Evolutionary conservation across 495 filamentous ascomycete genomes (phyloP), one percentile per base, ranked within the genome.

Genomic region (Parmelia sp.): DNA sequence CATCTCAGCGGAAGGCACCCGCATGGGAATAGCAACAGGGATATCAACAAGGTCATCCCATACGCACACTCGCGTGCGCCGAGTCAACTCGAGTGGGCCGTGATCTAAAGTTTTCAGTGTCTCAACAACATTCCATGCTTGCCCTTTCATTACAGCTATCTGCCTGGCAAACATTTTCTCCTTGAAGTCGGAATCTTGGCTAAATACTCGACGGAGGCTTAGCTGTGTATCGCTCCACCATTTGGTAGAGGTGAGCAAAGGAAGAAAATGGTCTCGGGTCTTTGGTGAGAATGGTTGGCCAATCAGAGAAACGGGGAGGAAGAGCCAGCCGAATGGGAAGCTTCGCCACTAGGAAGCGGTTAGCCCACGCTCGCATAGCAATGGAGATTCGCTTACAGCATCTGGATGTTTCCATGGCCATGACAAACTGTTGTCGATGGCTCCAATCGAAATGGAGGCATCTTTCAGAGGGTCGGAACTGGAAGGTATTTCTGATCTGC

Each of bases 361-460:
- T 39, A 68, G 58, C 17, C 0, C 29, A 25, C 8, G 27, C 5
- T 44, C 39, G 29, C 35, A 37, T 11, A 11, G 36, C 23, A 40
- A 36, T 53, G 23, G 33, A 35, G 17, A 17, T 59, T 9, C 25
- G 76, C 84, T 74, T 80, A 88, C 85, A 58, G 94, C 92, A 79
- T 98, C 94, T 1, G 94, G 94, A 69, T 98, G 94, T 74, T 98
- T 98, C 94, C 94, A 98, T 14, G 94, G 94, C 90, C 95, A 98
- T 11, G 94, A 97, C 60, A 98, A 71, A 69, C 92, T 96, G 73
- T 98, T 98, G 73, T 98, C 94, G 68, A 98, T 98, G 61, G 94
- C 94, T 31, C 94, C 94, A 65, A 98, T 82, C 17, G 85, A 81
- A 40, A 96, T 85, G 42, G 82, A 80, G 33, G 88, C 84, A 17